phyloP scores from a whole-genome alignment of 208 protist genomes.

The Trypanosoma mega region DNA sequence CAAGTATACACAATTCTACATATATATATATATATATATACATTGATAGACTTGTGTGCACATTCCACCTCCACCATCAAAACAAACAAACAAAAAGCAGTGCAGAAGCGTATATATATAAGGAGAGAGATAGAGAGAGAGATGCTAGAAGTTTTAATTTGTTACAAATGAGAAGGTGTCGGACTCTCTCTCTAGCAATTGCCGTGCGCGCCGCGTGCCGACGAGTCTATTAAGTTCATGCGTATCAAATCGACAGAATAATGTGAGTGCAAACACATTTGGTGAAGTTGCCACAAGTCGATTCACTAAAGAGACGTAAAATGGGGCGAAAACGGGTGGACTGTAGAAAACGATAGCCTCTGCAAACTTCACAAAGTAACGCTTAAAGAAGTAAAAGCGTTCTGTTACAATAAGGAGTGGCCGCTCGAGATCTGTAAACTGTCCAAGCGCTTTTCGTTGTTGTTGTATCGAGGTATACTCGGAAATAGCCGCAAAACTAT shows the following conservation, averaged over 20 bases:
- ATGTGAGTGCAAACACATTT: slow-evolving; percentile 79
- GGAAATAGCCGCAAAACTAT: slow-evolving; percentile 80
- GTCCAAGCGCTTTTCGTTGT: slow-evolving; percentile 74
- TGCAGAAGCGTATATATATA: slow-evolving; percentile 1
- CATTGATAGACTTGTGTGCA: too few species aligned
- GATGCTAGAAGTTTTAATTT: slow-evolving; percentile 27
- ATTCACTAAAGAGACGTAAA: slow-evolving; percentile 94
- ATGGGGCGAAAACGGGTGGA: slow-evolving; percentile 89
- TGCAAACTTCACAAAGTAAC: slow-evolving; percentile 92
- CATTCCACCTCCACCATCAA: too few species aligned
- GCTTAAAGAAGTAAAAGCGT: slow-evolving; percentile 96
- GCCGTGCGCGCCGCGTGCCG: slow-evolving; percentile 73
- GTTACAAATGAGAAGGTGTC: slow-evolving; percentile 84
- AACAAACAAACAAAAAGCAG: too few species aligned
- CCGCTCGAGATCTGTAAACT: slow-evolving; percentile 84
- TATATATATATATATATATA: too few species aligned
- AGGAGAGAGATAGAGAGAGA: not conserved
- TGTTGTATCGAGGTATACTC: slow-evolving; percentile 92
- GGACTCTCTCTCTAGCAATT: slow-evolving; percentile 73
- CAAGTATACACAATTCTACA: too few species aligned
- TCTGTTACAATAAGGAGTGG: slow-evolving; percentile 95
- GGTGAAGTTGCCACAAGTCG: slow-evolving; percentile 59
- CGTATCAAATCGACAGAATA: slow-evolving; percentile 93
- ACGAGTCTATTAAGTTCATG: slow-evolving; percentile 91
- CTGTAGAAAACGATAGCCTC: slow-evolving; percentile 95